A percentile compares a stretch with the other conserved stretches of the same genome.
Conservation (phyloP, 805 yeast genomes). For the Pichia thaimueangensis region DNA sequence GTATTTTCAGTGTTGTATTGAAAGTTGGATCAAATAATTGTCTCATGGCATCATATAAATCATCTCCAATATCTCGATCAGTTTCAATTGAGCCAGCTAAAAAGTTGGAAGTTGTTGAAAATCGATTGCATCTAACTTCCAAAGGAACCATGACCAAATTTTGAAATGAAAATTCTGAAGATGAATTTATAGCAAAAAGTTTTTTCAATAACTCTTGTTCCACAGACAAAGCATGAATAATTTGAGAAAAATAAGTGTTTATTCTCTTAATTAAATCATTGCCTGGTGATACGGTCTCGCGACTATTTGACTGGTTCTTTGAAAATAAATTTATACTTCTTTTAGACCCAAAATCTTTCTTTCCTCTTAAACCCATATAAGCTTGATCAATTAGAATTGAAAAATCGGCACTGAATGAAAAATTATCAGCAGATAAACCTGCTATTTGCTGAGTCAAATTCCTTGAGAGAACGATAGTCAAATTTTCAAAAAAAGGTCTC, state of each 20-base stretch:
- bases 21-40: constrained; percentile 23
- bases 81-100: constrained; percentile 21
- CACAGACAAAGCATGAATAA: constrained; percentile 16
- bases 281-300: not conserved
- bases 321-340: constrained; percentile 19
- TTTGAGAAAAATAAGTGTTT: constrained; percentile 11
- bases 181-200: constrained; percentile 40
- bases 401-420: constrained; percentile 21
- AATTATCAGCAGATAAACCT: constrained; percentile 1
- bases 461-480: constrained; percentile 19
- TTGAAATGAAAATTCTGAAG: constrained; percentile 32
- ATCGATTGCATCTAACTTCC: constrained; percentile 18
- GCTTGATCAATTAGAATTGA: constrained; percentile 16
- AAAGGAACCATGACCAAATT: constrained; percentile 34
- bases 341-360: constrained; percentile 7
- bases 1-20: constrained; percentile 27
- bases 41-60: constrained; percentile 26
- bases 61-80: constrained; percentile 28
- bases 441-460: constrained; percentile 14
- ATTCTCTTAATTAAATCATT: constrained; percentile 6
- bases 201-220: constrained; percentile 44
- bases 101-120: constrained; percentile 13
- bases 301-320: not conserved
- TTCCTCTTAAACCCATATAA: constrained; percentile 10
- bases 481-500: constrained; percentile 23